Base-by-base conservation (phyloP, 2,329 filamentous ascomycete genomes). In the Aaosphaeria arxii region DNA sequence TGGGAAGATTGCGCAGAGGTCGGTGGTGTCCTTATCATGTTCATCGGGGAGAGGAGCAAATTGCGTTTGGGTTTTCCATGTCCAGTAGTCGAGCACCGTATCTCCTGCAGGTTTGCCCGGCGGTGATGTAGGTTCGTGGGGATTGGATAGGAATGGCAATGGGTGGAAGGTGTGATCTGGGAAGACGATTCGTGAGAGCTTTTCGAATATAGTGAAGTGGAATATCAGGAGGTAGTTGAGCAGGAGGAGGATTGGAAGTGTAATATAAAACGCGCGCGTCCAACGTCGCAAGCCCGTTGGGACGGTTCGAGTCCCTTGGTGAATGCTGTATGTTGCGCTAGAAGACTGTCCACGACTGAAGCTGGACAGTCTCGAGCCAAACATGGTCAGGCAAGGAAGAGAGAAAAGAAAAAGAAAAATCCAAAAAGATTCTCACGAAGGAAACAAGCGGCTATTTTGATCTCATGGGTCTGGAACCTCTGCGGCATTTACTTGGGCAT, bases 1-100 rank as follows among this genome's bases (percentile, higher is more conserved):
- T 4, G 71, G 63, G 33, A 67, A 67, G 40, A 48, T 41, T 7
- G 45, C 40, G 46, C 64, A 68, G 6, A 63, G 51, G 13, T 62
- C 55, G 30, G 44, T 30, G 42, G 33, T 9, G 7, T 9, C 7
- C 33, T 36, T 36, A 24, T 24, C 17, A 24, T 24, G 17, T 24
- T 24, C 17, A 24, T 24, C n/a, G 17, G 31, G 7, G 2, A 24
- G 45, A 41, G 17, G 17, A 24, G 17, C 17, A 30, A 51, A 56
- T 17, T 39, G 44, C 24, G 52, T 46, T 45, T 44, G 45, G 11
- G 54, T 56, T 9, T 53, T 40, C 54, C 52, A 55, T 9, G 45
- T 44, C 54, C 54, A 56, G 29, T 54, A 56, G 32, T 56, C 54
- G 30, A 43, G 45, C 3, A 47, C 49, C 17, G 48, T 36, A 36